Evolutionary conservation across 2,329 filamentous ascomycete genomes (phyloP).

Genomic region (Triangularia verruculosa): DNA sequence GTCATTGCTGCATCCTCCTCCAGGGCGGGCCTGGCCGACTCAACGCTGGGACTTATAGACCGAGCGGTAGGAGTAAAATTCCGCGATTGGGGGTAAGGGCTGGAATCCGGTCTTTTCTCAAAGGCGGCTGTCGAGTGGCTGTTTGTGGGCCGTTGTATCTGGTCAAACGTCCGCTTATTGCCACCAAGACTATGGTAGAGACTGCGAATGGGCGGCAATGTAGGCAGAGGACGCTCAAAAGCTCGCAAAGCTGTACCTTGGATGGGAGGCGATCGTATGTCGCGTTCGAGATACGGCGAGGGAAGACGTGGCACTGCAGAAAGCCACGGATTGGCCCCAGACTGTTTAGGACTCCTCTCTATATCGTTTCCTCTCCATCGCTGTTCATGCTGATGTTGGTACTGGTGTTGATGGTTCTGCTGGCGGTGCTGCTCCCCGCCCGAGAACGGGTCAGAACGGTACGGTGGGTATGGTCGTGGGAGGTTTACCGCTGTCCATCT

Average conservation of each 20-base stretch:
- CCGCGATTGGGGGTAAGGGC: not conserved
- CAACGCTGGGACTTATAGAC: not conserved
- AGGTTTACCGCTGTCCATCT: slow-evolving; percentile 33
- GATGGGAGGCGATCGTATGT: not conserved
- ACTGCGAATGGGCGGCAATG: not conserved
- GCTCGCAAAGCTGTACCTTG: not conserved
- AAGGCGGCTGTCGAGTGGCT: not conserved
- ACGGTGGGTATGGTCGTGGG: not conserved
- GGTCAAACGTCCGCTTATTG: slow-evolving; percentile 1
- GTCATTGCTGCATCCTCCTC: slow-evolving; percentile 3
- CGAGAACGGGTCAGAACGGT: not conserved
- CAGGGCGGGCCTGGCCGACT: not conserved
- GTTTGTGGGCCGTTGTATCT: not conserved
- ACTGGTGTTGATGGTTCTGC: not conserved
- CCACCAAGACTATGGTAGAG: not conserved
- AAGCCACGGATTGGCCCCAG: slow-evolving; percentile 18
- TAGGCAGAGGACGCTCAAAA: not conserved
- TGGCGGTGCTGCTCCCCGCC: not conserved
- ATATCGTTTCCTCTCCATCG: not conserved
- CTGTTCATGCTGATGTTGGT: slow-evolving; percentile 3
- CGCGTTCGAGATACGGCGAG: not conserved
- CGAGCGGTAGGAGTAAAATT: not conserved
- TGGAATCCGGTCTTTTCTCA: not conserved
- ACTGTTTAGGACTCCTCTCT: not conserved
- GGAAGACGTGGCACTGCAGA: slow-evolving; percentile 22